Conservation (phyloP, 2,329 filamentous ascomycete genomes). For the Tolypocladium tundrense region DNA sequence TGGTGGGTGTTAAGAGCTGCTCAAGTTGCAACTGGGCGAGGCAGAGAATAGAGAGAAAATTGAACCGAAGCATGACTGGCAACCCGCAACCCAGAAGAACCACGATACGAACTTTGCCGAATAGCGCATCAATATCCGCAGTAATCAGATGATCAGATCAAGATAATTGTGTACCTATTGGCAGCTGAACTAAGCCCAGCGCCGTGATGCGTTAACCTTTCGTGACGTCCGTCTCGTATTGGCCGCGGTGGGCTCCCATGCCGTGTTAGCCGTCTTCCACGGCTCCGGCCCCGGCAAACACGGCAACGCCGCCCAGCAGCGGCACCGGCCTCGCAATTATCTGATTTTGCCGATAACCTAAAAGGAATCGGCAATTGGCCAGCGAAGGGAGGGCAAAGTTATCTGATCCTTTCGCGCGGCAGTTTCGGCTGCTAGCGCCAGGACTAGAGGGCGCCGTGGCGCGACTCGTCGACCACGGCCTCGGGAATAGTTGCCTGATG, state of each 20-base stretch:
- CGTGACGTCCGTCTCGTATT: neutral
- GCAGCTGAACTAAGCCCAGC: neutral
- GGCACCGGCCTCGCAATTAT: neutral
- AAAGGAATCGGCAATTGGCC: neutral
- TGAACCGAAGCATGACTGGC: neutral
- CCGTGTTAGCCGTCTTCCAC: neutral
- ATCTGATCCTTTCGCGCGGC: neutral
- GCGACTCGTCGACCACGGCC: neutral
- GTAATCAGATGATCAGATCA: neutral
- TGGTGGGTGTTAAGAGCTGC: neutral
- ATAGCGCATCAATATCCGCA: neutral
- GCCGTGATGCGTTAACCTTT: neutral
- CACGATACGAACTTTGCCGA: neutral
- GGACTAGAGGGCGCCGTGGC: neutral
- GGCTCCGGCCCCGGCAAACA: neutral
- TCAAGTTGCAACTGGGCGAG: neutral
- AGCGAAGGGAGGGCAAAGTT: neutral
- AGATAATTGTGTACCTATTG: neutral
- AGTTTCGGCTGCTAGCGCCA: neutral
- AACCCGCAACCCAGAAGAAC: neutral
- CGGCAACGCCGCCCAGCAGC: neutral
- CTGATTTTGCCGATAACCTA: neutral
- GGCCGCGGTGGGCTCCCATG: neutral
- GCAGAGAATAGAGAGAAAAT: neutral
- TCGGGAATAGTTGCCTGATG: neutral